A percentile compares a stretch with the other conserved stretches of the same genome.
Conservation (phyloP, 805 yeast species). For the Dipodascus geniculatus region DNA sequence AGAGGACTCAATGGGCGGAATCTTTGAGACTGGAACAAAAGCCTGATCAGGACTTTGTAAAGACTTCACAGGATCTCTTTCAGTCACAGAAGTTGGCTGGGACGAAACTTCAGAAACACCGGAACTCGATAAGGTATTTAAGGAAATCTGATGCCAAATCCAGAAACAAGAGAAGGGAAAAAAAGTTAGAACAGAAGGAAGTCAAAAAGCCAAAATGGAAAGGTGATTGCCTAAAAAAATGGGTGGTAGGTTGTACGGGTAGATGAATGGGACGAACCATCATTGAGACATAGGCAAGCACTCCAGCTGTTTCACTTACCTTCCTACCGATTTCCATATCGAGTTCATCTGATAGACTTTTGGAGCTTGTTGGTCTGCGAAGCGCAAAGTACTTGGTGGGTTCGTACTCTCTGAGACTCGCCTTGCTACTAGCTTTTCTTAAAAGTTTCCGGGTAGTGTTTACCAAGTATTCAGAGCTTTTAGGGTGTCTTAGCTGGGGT, state of each 20-base stretch:
- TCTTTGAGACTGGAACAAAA: not conserved
- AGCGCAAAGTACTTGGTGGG: not conserved
- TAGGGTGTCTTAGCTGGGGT: not conserved
- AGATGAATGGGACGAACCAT: not conserved
- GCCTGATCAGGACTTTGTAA: too few species aligned
- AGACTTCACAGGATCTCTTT: not conserved
- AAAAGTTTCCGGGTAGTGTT: not conserved
- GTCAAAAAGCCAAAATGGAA: not conserved
- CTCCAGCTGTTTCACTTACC: slow-evolving; percentile 1
- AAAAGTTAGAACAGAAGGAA: not conserved
- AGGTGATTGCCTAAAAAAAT: not conserved
- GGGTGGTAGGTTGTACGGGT: not conserved
- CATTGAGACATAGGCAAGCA: not conserved
- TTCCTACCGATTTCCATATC: not conserved
- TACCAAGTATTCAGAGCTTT: not conserved
- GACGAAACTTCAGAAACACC: not conserved
- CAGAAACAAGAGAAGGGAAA: too few species aligned
- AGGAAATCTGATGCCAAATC: not conserved
- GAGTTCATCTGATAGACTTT: not conserved
- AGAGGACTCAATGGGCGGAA: not conserved
- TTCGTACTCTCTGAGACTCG: not conserved
- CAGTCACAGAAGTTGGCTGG: not conserved
- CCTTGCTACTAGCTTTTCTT: not conserved
- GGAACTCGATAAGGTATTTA: not conserved
- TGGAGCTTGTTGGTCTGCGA: not conserved